Conservation (phyloP, 169 alveolate species). For the Eimeria maxima region DNA sequence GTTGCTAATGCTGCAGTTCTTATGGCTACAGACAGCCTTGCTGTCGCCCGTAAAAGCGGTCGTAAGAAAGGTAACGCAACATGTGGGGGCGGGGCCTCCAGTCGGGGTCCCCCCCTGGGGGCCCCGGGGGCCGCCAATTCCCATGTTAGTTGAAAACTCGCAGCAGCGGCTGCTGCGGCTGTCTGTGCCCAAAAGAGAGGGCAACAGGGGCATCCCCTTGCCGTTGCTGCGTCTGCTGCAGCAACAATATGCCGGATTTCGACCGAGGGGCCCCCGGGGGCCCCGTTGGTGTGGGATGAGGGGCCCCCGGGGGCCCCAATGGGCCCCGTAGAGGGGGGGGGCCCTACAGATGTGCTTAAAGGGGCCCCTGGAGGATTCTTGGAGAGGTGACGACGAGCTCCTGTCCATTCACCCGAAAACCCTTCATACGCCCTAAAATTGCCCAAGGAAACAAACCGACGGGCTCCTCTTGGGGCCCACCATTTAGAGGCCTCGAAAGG, state of each 20-base stretch:
- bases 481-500: background rate
- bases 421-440: no score
- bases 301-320: conserved; percentile 29
- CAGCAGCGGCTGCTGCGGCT: conserved; percentile 65
- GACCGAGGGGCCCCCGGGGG: conserved; percentile 48
- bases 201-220: conserved; percentile 41
- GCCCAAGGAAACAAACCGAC: background rate
- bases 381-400: background rate
- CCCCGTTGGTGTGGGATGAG: background rate
- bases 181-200: conserved; percentile 15
- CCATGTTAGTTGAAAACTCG: conserved; percentile 20
- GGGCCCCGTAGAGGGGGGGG: background rate
- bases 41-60: background rate
- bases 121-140: background rate
- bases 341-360: background rate
- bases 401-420: background rate
- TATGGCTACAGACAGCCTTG: conserved; percentile 1
- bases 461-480: conserved; percentile 32
- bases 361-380: background rate
- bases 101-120: conserved; percentile 1
- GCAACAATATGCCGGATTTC: conserved; percentile 20
- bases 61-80: conserved; percentile 34
- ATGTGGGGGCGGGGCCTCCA: conserved; percentile 47
- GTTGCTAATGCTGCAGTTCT: background rate
- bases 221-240: conserved; percentile 68